Evolutionary conservation across 306 rosid genomes (phyloP).

Genomic region (Oemleria cerasiformis): DNA sequence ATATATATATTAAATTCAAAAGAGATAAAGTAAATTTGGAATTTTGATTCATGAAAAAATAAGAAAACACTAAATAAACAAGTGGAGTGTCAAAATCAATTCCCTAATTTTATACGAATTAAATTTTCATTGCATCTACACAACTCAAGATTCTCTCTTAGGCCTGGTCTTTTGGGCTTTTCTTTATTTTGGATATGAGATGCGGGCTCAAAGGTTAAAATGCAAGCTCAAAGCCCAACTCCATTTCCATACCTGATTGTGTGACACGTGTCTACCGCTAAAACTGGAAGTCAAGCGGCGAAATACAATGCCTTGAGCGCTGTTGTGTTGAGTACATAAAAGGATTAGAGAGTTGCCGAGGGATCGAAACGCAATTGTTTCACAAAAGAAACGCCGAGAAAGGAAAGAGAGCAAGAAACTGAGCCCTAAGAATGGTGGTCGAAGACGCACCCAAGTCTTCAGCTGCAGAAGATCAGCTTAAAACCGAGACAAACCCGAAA

Average conservation of each 20-base stretch:
- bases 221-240: not conserved
- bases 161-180: not conserved
- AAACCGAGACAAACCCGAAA: slow-evolving; percentile 26
- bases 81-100: too few relatives aligned
- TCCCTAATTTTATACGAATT: too few relatives aligned
- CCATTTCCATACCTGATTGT: not conserved
- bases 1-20: too few relatives aligned
- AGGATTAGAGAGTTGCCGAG: not conserved
- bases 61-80: too few relatives aligned
- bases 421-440: slow-evolving; percentile 42
- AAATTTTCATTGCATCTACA: too few relatives aligned
- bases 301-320: not conserved
- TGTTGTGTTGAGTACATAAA: not conserved
- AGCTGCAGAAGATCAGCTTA: slow-evolving; percentile 38
- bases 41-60: too few relatives aligned
- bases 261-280: not conserved
- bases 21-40: too few relatives aligned
- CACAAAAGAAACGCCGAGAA: not conserved
- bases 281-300: not conserved
- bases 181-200: not conserved
- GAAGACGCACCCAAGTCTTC: slow-evolving; percentile 49
- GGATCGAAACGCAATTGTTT: not conserved
- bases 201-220: not conserved
- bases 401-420: not conserved
- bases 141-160: too few relatives aligned